Evolutionary conservation across 116 monocot genomes (phyloP), one percentile per base, ranked within the genome.

Genomic region (Phalaenopsis hybrid): DNA sequence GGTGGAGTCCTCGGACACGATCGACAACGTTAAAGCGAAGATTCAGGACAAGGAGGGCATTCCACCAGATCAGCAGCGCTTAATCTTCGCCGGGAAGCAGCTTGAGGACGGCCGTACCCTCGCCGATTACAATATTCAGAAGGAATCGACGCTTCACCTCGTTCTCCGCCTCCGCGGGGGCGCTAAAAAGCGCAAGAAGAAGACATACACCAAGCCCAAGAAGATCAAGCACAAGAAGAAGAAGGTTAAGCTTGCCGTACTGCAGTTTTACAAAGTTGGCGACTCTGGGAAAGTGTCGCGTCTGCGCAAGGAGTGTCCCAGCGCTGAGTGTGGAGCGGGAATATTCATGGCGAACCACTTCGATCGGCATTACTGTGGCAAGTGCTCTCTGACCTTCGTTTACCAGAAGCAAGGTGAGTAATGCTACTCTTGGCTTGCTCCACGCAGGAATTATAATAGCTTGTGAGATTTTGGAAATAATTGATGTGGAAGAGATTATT

Each of bases 221-320:
- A 85, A 81, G 74, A 81, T 81, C 79, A 81, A 85, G 74, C 78
- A 85, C 72, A 85, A 85, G 85, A 85, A 85, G 81, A 84, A 79
- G 80, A 80, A 84, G 81, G 85, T 85, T 25, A 85, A 85, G 85
- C 85, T 85, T 61, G 81, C 85, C n/a, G 85, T 85, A 46, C 85
- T 85, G n/a, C 85, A 85, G 79, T 85, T 82, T 44, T 85, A 85
- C 74, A 85, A 85, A 78, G 81, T 85, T 37, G 85, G 81, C 25
- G 85, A 85, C 46, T 17, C 34, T 6, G 84, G 84, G 1, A 84
- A 84, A 45, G 84, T 84, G 18, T 46, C 15, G 9, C 79, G 84
- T 57, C 63, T 84, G n/a, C 79, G 84, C 75, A 84, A 84, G 75
- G 84, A 84, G 80, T 84, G 84, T 63, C 84, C 80, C 9, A 84